phyloP scores from a whole-genome alignment of 2,329 filamentous ascomycete species.

The Alternaria solani region DNA sequence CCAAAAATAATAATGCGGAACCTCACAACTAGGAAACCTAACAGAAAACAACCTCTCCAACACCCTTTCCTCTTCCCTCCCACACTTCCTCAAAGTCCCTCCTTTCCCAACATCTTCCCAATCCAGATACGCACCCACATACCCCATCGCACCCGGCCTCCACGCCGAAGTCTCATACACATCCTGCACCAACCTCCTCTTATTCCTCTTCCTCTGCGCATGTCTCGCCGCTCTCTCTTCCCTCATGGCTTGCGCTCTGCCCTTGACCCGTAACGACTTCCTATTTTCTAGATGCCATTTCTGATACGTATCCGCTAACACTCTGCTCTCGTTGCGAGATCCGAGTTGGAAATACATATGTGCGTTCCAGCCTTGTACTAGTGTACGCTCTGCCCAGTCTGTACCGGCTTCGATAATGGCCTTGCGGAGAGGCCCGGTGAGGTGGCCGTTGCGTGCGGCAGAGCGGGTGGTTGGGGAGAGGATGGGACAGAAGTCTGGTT shows the following conservation, averaged over 20 bases:
- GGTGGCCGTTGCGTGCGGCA: slow-evolving; percentile 36
- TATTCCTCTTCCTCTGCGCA: slow-evolving; percentile 19
- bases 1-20: slow-evolving; percentile 49
- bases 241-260: neutral
- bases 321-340: slow-evolving; percentile 7
- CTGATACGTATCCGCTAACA: slow-evolving; percentile 27
- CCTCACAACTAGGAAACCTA: slow-evolving; percentile 34
- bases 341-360: slow-evolving; percentile 39
- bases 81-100: neutral
- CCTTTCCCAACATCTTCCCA: slow-evolving; percentile 9
- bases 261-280: slow-evolving; percentile 11
- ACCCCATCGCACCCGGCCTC: slow-evolving; percentile 33
- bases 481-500: slow-evolving; percentile 34
- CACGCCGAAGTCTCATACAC: slow-evolving; percentile 32
- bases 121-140: slow-evolving; percentile 37
- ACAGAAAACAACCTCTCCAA: slow-evolving; percentile 40
- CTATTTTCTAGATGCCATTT: slow-evolving; percentile 25
- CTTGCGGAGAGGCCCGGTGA: slow-evolving; percentile 28
- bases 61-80: neutral
- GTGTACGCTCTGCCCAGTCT: slow-evolving; percentile 38
- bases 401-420: slow-evolving; percentile 36
- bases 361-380: slow-evolving; percentile 39
- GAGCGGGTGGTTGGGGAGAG: slow-evolving; percentile 23
- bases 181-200: slow-evolving; percentile 23
- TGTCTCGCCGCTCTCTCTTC: slow-evolving; percentile 13